Percentiles rank a stretch among this genome's conserved stretches.
Evolutionary conservation across 2,329 filamentous ascomycete species (phyloP).

Genomic region (Colletotrichum zoysiae): DNA sequence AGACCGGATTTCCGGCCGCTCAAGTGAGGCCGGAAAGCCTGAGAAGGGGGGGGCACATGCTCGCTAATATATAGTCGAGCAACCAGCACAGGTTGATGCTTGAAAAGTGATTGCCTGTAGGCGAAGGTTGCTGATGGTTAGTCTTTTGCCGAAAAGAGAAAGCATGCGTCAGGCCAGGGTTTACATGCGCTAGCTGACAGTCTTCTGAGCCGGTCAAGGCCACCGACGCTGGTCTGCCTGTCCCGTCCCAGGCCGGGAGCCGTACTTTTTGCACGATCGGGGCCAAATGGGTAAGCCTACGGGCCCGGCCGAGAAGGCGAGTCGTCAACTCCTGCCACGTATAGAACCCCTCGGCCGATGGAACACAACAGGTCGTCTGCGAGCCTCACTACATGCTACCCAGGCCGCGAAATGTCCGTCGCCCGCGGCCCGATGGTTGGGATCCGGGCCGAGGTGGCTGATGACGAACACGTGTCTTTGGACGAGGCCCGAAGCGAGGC

Average conservation of each 20-base stretch:
- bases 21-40: slow-evolving; percentile 30
- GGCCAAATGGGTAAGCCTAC: slow-evolving; percentile 43
- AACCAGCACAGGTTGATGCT: no score
- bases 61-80: slow-evolving; percentile 51
- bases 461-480: slow-evolving; percentile 45
- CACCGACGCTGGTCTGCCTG: slow-evolving; percentile 49
- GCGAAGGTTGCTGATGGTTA: no score
- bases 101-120: no score
- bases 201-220: background rate
- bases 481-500: background rate
- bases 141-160: background rate
- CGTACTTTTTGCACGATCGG: slow-evolving; percentile 61
- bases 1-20: slow-evolving; percentile 58
- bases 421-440: slow-evolving; percentile 55
- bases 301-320: slow-evolving; percentile 29
- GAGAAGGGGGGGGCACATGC: slow-evolving; percentile 7
- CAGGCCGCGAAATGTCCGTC: slow-evolving; percentile 54
- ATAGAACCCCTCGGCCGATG: no score
- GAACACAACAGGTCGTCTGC: background rate
- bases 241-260: slow-evolving; percentile 62
- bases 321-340: no score
- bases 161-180: no score
- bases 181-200: background rate
- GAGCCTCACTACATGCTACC: slow-evolving; percentile 57
- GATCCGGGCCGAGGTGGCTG: slow-evolving; percentile 59